Percentiles rank a stretch among this genome's conserved stretches.
Conservation (phyloP, 306 rosid genomes). For the Dryas drummondii region DNA sequence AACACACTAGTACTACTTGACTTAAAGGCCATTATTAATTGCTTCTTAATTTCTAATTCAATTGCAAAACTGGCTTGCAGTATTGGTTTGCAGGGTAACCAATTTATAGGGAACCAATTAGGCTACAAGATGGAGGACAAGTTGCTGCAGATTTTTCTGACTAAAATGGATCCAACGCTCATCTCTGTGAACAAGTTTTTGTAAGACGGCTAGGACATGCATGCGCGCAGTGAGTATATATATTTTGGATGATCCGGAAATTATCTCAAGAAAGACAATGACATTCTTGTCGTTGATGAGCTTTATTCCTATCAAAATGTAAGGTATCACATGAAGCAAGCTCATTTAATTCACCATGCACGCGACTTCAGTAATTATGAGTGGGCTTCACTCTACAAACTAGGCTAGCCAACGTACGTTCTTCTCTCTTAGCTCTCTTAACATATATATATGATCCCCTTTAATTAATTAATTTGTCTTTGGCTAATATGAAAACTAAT, state of each 20-base stretch:
- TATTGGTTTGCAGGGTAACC: not conserved
- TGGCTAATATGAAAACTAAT: too few relatives aligned
- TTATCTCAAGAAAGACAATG: not conserved
- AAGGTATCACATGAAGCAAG: not conserved
- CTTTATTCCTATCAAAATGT: not conserved
- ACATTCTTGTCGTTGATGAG: not conserved
- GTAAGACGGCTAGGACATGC: too few relatives aligned
- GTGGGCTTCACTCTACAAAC: conserved; percentile 1
- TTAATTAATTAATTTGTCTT: too few relatives aligned
- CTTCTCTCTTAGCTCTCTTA: too few relatives aligned
- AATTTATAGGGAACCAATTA: not conserved
- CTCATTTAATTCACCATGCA: not conserved
- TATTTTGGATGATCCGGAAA: conserved; percentile 1
- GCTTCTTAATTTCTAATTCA: too few relatives aligned
- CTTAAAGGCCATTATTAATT: conserved; percentile 17
- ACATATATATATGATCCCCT: too few relatives aligned
- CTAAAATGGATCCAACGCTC: not conserved
- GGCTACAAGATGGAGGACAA: not conserved
- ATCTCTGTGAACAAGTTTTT: not conserved
- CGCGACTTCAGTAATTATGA: not conserved
- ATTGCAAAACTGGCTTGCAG: not conserved
- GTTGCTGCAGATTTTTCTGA: conserved; percentile 2
- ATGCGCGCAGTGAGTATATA: too few relatives aligned
- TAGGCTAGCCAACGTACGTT: not conserved
- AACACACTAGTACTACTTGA: not conserved